Base-by-base conservation (phyloP, 352 stramenopile genomes). In the Blastocystis sp. region DNA sequence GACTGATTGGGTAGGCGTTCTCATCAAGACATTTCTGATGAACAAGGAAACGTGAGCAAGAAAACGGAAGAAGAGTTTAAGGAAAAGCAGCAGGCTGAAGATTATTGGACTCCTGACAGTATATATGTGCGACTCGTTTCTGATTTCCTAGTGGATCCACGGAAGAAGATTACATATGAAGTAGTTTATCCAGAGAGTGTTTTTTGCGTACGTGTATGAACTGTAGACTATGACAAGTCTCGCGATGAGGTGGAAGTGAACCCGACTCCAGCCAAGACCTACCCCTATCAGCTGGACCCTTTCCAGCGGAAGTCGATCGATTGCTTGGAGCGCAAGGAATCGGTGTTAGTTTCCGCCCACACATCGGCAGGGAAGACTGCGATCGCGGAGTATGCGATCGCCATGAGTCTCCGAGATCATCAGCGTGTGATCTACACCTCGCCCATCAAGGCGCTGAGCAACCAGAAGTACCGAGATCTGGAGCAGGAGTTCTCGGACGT, bases 371-470 rank as follows among this genome's bases (percentile, higher is more conserved):
- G 87, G 3, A 91, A 91, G 90, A 93, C 91, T 8, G 93, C 95
- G 0, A 94, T 98, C 26, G 97, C 97, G 23, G 97, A 99, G 91
- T 99, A 99, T 91, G 97, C 97, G 5, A 98, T 99, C 87, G 97
- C 97, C 75, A 98, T 98, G 92, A 96, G 95, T 59, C 84, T 97
- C 0, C 91, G 93, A 41, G 92, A 96, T 82, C 92, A 93, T 61
- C 93, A 98, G 89, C 94, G 97, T 50, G 96, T 98, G 8, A 97
- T 99, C 54, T 99, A 99, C 92, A 99, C 97, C 26, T 98, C 95
- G 68, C 97, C 97, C 7, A 99, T 99, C 92, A 99, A 99, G 90
- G 97, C 97, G 50, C 91, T 99, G 70, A 96, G 92, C 91, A 99
- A 99, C 93, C 97, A 99, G 91, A 99, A 99, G 23, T 89, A 98